Evolutionary conservation across 352 stramenopile genomes (phyloP), one percentile per base, ranked within the genome.

Genomic region (Phytopythium delawarense): DNA sequence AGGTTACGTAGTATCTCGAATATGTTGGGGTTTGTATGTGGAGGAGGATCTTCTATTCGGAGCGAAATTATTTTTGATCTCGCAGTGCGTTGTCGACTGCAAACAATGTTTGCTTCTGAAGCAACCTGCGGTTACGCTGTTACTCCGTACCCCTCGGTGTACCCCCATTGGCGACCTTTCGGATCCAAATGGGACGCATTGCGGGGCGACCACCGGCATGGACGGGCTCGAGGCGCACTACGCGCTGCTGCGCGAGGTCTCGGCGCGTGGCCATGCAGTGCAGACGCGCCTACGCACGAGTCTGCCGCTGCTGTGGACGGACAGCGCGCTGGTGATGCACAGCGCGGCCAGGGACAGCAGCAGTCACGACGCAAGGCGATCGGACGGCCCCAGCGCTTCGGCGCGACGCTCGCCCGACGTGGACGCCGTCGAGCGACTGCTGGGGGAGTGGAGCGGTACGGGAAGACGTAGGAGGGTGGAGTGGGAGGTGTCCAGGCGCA

Each of bases 401-500:
- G 20, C 7, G 11, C 16, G 30, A n/a, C 11, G 32, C 23, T 7
- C 11, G 15, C 23, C 28, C 28, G 28, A 21, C 25, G 12, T 39
- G 6, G 21, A 37, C 39, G 28, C 39, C 11, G n/a, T 51, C 39
- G 25, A 46, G 21, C 20, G 42, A 16, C 12, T 46, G 9, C 18
- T 51, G 12, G 16, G 52, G 13, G 45, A 62, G 30, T 69, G 62
- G 59, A 71, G 55, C 59, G 59, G 21, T 37, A 28, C 7, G 15
- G 21, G 23, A 7, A 62, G 25, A 60, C 68, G 59, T 50, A 62
- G 52, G 60, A 71, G 53, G 54, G 66, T 92, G 55, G 78, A 89
- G 55, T 92, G 80, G 83, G 83, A 92, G 67, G 79, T 92, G 30
- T 66, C 83, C 46, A 76, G 78, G 60, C 75, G 83, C 7, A 90